phyloP scores from a whole-genome alignment of 2,329 filamentous ascomycete species.

The Epichloe hybrida region DNA sequence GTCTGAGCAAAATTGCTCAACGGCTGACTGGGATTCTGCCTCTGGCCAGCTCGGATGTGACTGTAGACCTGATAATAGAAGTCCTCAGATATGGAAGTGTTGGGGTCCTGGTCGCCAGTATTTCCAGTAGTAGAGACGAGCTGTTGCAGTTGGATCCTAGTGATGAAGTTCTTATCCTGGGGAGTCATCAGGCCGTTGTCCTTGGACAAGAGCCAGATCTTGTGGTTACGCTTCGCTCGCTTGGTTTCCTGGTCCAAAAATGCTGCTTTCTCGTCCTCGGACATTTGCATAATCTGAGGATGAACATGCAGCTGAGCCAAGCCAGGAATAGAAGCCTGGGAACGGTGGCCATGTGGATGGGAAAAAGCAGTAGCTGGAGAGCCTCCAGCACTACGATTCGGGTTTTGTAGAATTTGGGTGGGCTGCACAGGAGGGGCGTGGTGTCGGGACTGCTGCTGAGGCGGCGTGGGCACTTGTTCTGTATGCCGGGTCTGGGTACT shows the following conservation, averaged over 20 bases:
- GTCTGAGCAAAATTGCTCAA: conserved; percentile 95
- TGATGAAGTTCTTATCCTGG: conserved; percentile 99
- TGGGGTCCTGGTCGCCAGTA: conserved; percentile 63
- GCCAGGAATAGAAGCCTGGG: conserved; percentile 35
- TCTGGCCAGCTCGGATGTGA: conserved; percentile 79
- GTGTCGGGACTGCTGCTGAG: conserved; percentile 16
- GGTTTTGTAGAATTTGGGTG: conserved; percentile 68
- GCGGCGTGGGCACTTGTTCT: conserved; percentile 15
- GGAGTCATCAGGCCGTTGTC: conserved; percentile 98
- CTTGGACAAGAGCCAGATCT: conserved; percentile 85
- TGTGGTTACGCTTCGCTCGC: conserved; percentile 93
- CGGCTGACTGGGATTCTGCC: conserved; percentile 84
- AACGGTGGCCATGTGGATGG: conserved; percentile 28
- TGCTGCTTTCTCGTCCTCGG: conserved; percentile 70
- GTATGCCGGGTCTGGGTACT: conserved; percentile 18
- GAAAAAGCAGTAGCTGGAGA: conserved; percentile 21
- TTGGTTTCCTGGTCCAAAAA: conserved; percentile 87
- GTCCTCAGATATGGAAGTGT: conserved; percentile 76
- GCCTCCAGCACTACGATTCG: conserved; percentile 48
- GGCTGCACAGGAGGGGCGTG: conserved; percentile 37
- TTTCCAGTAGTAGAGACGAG: conserved; percentile 86
- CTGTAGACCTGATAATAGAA: conserved; percentile 98
- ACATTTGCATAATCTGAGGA: conserved; percentile 49
- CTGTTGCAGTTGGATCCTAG: conserved; percentile 92
- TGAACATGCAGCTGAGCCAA: conserved; percentile 22